Percentiles rank a stretch among this genome's conserved stretches.
Conservation (phyloP, 2,329 filamentous ascomycete genomes). For the Botrytis byssoidea region DNA sequence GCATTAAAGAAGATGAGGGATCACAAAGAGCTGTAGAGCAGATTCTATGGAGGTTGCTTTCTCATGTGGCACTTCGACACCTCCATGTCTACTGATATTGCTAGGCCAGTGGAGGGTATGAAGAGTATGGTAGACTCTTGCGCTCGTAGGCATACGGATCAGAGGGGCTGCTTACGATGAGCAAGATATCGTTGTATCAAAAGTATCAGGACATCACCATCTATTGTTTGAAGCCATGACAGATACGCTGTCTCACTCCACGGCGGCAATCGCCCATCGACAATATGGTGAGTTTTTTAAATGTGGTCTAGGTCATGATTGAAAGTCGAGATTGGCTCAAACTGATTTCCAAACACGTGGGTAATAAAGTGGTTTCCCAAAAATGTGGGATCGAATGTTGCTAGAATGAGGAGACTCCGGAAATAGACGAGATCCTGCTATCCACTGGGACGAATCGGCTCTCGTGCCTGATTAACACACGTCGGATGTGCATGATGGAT, state of each 20-base stretch:
- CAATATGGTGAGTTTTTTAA: neutral
- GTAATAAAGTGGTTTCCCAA: neutral
- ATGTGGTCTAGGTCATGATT: neutral
- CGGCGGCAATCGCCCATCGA: neutral
- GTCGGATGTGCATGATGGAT: neutral
- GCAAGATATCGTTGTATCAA: neutral
- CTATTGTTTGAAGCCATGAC: no score
- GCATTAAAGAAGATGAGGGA: neutral
- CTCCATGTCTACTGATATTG: neutral
- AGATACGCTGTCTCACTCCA: no score
- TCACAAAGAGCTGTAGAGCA: neutral
- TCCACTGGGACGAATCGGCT: neutral
- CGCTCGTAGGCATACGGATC: neutral
- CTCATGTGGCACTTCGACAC: neutral
- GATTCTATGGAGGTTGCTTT: neutral
- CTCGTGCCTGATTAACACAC: neutral
- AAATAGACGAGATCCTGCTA: neutral
- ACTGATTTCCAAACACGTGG: neutral
- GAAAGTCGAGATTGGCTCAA: neutral
- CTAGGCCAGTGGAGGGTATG: neutral
- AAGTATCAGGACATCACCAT: neutral
- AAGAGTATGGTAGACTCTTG: neutral
- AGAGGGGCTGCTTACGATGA: neutral
- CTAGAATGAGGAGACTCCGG: neutral
- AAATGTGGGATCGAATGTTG: neutral